Percentiles rank a stretch among this genome's conserved stretches.
Evolutionary conservation across 1,284 basidiomycete species (phyloP).

Genomic region (Rhodofomes roseus): DNA sequence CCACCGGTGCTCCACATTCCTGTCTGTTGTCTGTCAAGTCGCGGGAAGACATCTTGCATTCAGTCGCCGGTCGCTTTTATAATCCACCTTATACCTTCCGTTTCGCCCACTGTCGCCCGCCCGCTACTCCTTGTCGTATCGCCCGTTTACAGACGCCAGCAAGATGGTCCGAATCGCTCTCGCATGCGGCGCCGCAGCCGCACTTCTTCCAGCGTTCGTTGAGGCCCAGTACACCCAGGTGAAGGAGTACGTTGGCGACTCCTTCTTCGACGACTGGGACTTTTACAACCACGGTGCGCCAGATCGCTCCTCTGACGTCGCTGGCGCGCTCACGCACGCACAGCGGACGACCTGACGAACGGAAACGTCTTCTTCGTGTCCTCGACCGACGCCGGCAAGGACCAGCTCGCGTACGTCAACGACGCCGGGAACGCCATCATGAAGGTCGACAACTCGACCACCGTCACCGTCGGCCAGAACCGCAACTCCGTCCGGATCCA

Average conservation of each 20-base stretch:
- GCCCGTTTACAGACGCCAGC: not conserved
- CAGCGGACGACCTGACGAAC: constrained; percentile 68
- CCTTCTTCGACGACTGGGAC: constrained; percentile 38
- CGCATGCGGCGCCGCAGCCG: constrained; percentile 2
- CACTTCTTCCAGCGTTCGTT: constrained; percentile 15
- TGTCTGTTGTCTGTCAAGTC: not conserved
- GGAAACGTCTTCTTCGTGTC: constrained; percentile 65
- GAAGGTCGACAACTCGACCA: constrained; percentile 65
- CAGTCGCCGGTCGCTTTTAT: not conserved
- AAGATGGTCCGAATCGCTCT: constrained; percentile 13
- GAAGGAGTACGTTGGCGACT: constrained; percentile 33
- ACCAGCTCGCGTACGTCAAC: constrained; percentile 60
- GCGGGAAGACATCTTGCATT: not conserved
- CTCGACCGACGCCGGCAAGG: constrained; percentile 40
- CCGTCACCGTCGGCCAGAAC: constrained; percentile 56
- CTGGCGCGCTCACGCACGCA: constrained; percentile 1
- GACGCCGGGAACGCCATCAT: constrained; percentile 65
- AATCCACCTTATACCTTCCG: not conserved
- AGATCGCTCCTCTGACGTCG: not conserved
- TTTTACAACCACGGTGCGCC: constrained; percentile 34
- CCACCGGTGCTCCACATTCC: not conserved
- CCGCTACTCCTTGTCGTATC: not conserved
- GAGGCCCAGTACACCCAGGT: constrained; percentile 29
- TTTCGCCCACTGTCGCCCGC: not conserved
- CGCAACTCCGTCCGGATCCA: constrained; percentile 69